These are phyloP conservation scores for Zymoseptoria tritici DNA, from an alignment of 2,329 filamentous ascomycete species.

Conservation along the genomic window DNA sequence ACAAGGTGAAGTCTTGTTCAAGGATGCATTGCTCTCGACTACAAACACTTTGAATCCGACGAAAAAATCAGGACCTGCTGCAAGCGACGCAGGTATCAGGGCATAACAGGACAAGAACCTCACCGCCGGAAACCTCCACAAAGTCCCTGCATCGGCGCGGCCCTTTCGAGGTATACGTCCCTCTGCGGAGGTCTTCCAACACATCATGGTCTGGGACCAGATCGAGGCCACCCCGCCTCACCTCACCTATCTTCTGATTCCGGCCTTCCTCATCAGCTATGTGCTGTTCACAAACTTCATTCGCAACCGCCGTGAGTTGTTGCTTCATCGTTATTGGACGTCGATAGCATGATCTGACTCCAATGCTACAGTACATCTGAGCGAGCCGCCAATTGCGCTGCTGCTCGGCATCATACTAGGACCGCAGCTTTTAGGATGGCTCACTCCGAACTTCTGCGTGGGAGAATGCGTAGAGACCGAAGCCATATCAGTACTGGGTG, in stretches of 20 bases:
- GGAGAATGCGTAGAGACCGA: conserved; percentile 5
- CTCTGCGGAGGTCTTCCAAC: neutral
- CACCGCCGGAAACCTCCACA: neutral
- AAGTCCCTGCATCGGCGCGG: neutral
- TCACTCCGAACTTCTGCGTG: conserved; percentile 36
- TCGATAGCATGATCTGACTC: neutral
- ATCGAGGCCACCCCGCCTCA: conserved; percentile 42
- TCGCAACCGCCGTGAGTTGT: conserved; percentile 31
- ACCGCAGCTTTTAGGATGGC: conserved; percentile 33
- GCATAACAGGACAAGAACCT: neutral
- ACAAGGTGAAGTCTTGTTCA: neutral
- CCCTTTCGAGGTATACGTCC: neutral
- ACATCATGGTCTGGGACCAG: conserved; percentile 34
- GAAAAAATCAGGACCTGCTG: neutral
- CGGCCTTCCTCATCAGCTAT: conserved; percentile 40
- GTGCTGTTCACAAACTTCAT: conserved; percentile 41
- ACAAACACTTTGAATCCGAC: neutral
- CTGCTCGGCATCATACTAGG: conserved; percentile 40
- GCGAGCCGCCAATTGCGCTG: conserved; percentile 42
- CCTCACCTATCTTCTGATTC: conserved; percentile 38
- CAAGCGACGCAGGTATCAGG: neutral
- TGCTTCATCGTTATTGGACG: neutral
- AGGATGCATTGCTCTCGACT: neutral
- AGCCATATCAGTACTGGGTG: neutral
- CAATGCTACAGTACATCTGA: conserved; percentile 35